Conservation (phyloP, 179 eudicot species). For the Kewa caespitosa region DNA sequence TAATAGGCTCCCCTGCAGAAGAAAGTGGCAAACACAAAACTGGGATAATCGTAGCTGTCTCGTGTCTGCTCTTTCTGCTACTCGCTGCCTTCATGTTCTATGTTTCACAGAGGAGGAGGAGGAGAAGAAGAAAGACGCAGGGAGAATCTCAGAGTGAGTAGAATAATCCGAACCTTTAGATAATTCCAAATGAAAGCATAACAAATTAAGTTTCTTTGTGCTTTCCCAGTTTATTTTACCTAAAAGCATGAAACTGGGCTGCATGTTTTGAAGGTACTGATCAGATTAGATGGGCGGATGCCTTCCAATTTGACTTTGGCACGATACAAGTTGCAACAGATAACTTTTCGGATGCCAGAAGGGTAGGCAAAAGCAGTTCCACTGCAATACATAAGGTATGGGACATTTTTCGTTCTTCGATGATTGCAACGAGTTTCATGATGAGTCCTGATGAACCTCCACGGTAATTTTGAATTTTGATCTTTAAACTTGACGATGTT, state of each 20-base stretch:
- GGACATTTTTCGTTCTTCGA: too few relatives aligned
- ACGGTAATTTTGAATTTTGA: background rate
- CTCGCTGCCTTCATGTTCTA: background rate
- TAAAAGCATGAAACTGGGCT: background rate
- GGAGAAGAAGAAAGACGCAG: constrained; percentile 7
- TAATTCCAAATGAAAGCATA: background rate
- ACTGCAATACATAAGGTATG: constrained; percentile 22
- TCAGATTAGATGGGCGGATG: constrained; percentile 17
- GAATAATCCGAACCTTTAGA: background rate
- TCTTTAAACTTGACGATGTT: background rate
- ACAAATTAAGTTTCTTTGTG: background rate
- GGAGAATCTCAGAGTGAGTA: constrained; percentile 8
- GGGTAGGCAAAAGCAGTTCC: constrained; percentile 4
- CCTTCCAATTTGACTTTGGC: constrained; percentile 15
- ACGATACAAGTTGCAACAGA: constrained; percentile 23
- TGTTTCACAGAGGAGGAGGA: background rate
- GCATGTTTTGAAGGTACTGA: background rate
- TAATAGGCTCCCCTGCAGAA: too few relatives aligned
- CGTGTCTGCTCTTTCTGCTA: background rate
- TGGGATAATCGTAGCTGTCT: background rate
- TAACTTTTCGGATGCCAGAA: constrained; percentile 16
- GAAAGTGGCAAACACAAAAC: background rate
- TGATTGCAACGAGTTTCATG: background rate
- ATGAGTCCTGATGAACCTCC: background rate
- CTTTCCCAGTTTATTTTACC: background rate